phyloP scores from a whole-genome alignment of 1,139 yeast species.

The Saccharomyces hybrid region DNA sequence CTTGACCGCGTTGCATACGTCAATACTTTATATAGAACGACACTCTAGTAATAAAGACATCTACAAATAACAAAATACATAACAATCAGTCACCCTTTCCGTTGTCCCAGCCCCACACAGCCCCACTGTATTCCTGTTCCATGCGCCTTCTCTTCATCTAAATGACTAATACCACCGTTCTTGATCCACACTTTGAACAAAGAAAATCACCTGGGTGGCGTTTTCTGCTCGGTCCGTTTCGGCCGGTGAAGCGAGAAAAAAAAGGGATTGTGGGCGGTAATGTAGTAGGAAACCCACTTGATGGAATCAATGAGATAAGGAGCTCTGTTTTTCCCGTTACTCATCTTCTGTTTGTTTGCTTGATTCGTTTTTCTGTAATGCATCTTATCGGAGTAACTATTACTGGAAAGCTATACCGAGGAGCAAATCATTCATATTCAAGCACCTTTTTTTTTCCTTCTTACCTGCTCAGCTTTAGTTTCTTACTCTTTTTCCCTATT shows the following conservation, averaged over 20 bases:
- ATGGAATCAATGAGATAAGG: not conserved
- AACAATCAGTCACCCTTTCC: not conserved
- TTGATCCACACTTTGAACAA: not conserved
- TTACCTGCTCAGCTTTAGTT: not conserved
- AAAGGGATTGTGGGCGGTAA: slow-evolving; percentile 1
- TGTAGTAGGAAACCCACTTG: not conserved
- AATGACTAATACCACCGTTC: not conserved
- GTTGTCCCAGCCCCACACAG: not conserved
- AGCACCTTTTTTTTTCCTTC: not conserved
- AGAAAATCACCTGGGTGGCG: not conserved
- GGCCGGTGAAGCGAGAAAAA: slow-evolving; percentile 1
- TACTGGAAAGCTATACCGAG: not conserved
- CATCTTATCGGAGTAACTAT: not conserved
- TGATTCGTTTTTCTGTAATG: not conserved
- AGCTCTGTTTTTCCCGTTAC: not conserved
- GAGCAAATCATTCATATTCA: not conserved
- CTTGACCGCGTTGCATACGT: not conserved
- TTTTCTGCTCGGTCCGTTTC: not conserved
- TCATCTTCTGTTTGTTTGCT: not conserved
- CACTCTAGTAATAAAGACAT: not conserved
- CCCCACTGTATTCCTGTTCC: not conserved
- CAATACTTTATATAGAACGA: not conserved
- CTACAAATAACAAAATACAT: not conserved
- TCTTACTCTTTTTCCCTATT: not conserved
- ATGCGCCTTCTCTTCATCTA: not conserved